Evolutionary conservation across 768 basidiomycete genomes (phyloP), one percentile per base, ranked within the genome.

Genomic region (Naematelia aurantialba): DNA sequence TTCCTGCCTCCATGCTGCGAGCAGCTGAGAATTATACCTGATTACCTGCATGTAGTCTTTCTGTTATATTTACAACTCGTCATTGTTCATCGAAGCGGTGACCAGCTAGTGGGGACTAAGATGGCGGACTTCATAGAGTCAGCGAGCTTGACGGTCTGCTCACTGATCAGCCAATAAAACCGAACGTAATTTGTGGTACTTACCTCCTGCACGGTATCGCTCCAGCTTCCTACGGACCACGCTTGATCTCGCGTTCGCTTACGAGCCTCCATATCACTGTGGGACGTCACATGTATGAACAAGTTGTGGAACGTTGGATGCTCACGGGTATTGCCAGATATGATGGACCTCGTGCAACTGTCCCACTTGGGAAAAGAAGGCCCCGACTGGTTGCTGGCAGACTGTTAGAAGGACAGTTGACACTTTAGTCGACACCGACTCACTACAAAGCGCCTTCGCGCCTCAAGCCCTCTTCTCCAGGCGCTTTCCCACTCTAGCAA

Each of bases 201-300:
- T 65, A 86, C 92, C 86, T 93, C 91, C 61, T 87, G 85, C 30
- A 94, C 91, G 0, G 91, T 94, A 76, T 89, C 89, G 45, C 89
- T 88, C 94, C 94, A 99, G 3, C 91, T 91, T 61, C 93, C 90
- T 66, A 91, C 82, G 69, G 89, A 84, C 94, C 94, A 99, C 22
- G 92, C 91, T 75, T 86, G 84, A 77, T 94, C 89, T 44, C 94
- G 83, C 45, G 81, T 85, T 65, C 88, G 85, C 78, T 91, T 94
- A 60, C 94, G 82, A 5, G 82, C 83, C 62, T 90, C 85, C 56
- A 96, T 81, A 68, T 67, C 70, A 44, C 72, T 74, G 50, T 12
- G 24, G 49, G 27, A 21, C 13, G 14, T 52, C 11, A 31, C 42
- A 27, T 29, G n/a, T n/a, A n/a, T n/a, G n/a, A n/a, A n/a, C 34